Conservation (phyloP, 805 yeast species). For the Nakazawaea ernobii region DNA sequence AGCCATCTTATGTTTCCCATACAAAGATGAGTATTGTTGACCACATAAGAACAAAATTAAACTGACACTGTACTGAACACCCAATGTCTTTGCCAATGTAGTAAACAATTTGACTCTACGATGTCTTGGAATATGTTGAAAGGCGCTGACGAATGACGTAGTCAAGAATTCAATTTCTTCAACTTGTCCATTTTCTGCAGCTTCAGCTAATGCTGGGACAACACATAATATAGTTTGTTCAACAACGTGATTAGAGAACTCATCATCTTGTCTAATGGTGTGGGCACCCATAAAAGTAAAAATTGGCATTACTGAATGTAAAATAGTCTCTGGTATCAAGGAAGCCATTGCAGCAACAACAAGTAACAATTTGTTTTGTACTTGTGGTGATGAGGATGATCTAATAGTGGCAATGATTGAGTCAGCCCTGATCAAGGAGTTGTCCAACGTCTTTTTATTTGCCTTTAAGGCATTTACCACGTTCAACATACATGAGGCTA, state of each 20-base stretch:
- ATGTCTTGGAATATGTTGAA: conserved; percentile 93
- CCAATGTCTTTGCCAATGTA: conserved; percentile 71
- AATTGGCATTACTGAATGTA: conserved; percentile 98
- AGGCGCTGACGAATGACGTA: conserved; percentile 89
- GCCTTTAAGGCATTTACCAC: conserved; percentile 52
- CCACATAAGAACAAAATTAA: conserved; percentile 74
- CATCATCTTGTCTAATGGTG: conserved; percentile 94
- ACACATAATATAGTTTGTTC: conserved; percentile 88
- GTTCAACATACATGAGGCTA: conserved; percentile 79
- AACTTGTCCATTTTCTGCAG: conserved; percentile 32
- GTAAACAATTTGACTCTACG: conserved; percentile 84
- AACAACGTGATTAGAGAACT: conserved; percentile 85
- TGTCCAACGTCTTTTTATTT: conserved; percentile 37
- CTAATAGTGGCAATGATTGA: conserved; percentile 87
- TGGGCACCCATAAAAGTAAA: conserved; percentile 99
- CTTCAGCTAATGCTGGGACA: conserved; percentile 75
- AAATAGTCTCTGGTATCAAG: conserved; percentile 81
- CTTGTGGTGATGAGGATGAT: conserved; percentile 86
- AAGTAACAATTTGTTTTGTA: conserved; percentile 80
- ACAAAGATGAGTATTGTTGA: conserved; percentile 60
- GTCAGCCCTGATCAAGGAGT: conserved; percentile 77
- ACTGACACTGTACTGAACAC: conserved; percentile 60
- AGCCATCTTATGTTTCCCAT: conserved; percentile 48
- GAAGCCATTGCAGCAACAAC: conserved; percentile 86
- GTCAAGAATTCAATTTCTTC: conserved; percentile 80